phyloP scores from a whole-genome alignment of 495 filamentous ascomycete genomes.

The Neurospora sp. region DNA sequence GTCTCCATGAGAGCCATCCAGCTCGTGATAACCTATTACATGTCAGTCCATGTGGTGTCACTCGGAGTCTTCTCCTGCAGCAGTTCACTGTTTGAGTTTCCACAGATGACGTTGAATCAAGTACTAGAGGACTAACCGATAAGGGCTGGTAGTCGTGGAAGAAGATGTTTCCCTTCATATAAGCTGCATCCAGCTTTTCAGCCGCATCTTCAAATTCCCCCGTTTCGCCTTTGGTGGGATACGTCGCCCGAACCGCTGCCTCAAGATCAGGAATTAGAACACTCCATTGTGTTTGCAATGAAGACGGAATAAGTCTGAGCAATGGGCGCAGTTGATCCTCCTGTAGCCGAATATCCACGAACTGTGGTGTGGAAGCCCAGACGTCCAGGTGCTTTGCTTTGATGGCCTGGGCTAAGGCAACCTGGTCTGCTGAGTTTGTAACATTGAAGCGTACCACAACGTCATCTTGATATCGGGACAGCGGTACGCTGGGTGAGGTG shows the following conservation, averaged over 20 bases:
- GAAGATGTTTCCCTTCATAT: constrained; percentile 56
- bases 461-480: constrained; percentile 65
- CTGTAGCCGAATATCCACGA: constrained; percentile 77
- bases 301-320: constrained; percentile 67
- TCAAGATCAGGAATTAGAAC: constrained; percentile 81
- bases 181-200: constrained; percentile 24
- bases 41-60: neutral
- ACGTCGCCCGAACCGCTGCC: constrained; percentile 66
- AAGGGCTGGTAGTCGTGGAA: constrained; percentile 82
- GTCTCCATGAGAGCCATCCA: constrained; percentile 88
- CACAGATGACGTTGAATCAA: neutral
- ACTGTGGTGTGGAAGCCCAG: constrained; percentile 74
- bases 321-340: constrained; percentile 73
- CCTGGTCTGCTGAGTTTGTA: constrained; percentile 56
- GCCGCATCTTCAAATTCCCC: constrained; percentile 7
- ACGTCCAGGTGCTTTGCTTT: constrained; percentile 76
- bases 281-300: constrained; percentile 50
- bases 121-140: constrained; percentile 45
- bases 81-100: constrained; percentile 20
- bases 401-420: constrained; percentile 60
- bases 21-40: constrained; percentile 32
- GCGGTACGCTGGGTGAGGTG: constrained; percentile 32
- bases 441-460: constrained; percentile 85
- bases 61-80: neutral
- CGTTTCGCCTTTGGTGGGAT: constrained; percentile 38